phyloP scores from a whole-genome alignment of 2,329 filamentous ascomycete species.

The Colletotrichum sp. region DNA sequence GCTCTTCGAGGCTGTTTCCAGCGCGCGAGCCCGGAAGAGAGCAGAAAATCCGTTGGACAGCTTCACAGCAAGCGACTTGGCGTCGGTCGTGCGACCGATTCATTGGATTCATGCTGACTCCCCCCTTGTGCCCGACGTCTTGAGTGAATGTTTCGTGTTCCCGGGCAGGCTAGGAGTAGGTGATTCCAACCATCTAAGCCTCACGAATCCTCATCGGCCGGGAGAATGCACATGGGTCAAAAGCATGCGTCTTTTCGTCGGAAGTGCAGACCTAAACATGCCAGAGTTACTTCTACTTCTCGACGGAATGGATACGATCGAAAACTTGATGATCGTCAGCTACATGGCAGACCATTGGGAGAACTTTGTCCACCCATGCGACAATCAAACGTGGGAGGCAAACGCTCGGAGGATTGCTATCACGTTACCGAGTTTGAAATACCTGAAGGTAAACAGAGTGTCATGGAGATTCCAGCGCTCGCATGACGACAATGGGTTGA shows the following conservation, averaged over 20 bases:
- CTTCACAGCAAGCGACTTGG: background rate
- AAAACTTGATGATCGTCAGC: background rate
- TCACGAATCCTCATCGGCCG: background rate
- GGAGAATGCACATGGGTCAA: background rate
- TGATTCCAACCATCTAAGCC: background rate
- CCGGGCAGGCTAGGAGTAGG: background rate
- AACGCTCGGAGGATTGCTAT: background rate
- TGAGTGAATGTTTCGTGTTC: background rate
- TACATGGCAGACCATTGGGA: too few species aligned
- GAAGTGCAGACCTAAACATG: background rate
- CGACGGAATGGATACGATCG: background rate
- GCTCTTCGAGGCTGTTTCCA: rapidly evolving
- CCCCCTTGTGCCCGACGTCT: rapidly evolving
- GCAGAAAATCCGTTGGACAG: rapidly evolving
- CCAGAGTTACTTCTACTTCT: background rate
- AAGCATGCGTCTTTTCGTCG: background rate
- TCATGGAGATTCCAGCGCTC: background rate
- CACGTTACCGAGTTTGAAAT: background rate
- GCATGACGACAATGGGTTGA: background rate
- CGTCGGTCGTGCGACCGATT: background rate
- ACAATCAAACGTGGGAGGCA: too few species aligned
- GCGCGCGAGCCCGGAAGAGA: background rate
- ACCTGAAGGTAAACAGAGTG: background rate
- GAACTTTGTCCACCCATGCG: too few species aligned
- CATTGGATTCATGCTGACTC: background rate